Evolutionary conservation across 2,329 filamentous ascomycete species (phyloP).

Genomic region (Penicillium sp.): DNA sequence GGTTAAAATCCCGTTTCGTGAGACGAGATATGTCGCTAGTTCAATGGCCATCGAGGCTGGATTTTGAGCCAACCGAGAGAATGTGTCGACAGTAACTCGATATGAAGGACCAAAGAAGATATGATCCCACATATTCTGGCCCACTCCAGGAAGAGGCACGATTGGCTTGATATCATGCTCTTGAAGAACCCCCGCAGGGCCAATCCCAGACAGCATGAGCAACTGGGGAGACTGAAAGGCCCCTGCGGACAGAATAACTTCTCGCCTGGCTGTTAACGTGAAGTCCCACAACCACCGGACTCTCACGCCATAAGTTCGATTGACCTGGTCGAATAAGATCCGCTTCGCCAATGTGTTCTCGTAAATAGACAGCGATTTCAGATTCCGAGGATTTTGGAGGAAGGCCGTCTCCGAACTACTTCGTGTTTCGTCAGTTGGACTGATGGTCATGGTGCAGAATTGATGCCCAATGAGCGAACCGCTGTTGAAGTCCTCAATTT

Average conservation of each 20-base stretch:
- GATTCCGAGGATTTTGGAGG: conserved; percentile 23
- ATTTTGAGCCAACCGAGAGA: conserved; percentile 21
- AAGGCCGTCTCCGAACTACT: conserved; percentile 52
- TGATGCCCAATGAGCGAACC: conserved; percentile 47
- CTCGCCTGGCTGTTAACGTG: conserved; percentile 51
- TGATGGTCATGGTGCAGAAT: conserved; percentile 51
- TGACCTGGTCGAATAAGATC: conserved; percentile 54
- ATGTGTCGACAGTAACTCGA: conserved; percentile 30
- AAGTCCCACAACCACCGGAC: conserved; percentile 43
- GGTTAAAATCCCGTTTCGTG: conserved; percentile 30
- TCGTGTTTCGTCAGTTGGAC: conserved; percentile 50
- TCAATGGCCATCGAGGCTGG: conserved; percentile 18
- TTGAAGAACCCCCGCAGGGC: conserved; percentile 36
- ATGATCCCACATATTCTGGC: conserved; percentile 43
- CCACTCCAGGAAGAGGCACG: conserved; percentile 36
- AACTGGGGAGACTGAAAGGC: conserved; percentile 58
- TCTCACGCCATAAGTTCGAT: conserved; percentile 49
- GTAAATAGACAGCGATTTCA: conserved; percentile 46
- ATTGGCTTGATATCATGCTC: conserved; percentile 31
- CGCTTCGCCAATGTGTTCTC: conserved; percentile 47
- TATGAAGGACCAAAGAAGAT: conserved; percentile 34
- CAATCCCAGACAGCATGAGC: conserved; percentile 55
- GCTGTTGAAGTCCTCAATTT: conserved; percentile 44
- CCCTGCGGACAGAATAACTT: conserved; percentile 55
- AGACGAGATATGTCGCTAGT: conserved; percentile 16